Evolutionary conservation across 2,329 filamentous ascomycete genomes (phyloP).

Genomic region (Cytospora piceae): DNA sequence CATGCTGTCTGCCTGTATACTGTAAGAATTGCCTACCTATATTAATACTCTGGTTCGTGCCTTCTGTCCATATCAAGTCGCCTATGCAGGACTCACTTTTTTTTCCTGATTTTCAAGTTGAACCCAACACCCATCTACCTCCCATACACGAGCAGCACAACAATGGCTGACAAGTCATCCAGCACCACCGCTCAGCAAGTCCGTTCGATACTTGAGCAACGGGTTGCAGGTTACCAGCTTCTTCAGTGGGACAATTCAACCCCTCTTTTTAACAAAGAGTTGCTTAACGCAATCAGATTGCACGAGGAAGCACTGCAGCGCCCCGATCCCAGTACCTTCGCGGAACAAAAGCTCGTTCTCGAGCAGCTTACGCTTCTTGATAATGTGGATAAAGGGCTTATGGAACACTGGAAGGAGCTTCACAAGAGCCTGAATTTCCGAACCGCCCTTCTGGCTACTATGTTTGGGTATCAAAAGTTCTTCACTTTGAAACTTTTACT

Average conservation of each 20-base stretch:
- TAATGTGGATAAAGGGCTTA: background rate
- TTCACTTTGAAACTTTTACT: background rate
- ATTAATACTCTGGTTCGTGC: too few species aligned
- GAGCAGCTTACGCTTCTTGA: slow-evolving; percentile 4
- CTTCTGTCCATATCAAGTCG: too few species aligned
- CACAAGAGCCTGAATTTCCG: background rate
- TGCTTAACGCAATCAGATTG: background rate
- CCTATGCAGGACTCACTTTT: too few species aligned
- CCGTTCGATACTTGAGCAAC: background rate
- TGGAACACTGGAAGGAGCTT: background rate
- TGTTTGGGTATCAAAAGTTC: background rate
- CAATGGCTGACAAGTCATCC: background rate
- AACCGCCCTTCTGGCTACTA: background rate
- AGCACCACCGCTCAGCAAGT: background rate
- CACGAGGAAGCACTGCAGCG: slow-evolving; percentile 4
- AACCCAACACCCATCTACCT: too few species aligned
- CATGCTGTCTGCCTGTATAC: too few species aligned
- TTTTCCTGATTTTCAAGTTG: too few species aligned
- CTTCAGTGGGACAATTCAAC: background rate
- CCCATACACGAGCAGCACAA: background rate
- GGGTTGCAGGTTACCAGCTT: background rate
- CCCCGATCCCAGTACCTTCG: background rate
- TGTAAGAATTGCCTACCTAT: too few species aligned
- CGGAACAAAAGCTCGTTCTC: background rate
- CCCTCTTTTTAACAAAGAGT: background rate